Evolutionary conservation across 2,329 filamentous ascomycete species (phyloP).

Genomic region (Myriosclerotinia curreyana): DNA sequence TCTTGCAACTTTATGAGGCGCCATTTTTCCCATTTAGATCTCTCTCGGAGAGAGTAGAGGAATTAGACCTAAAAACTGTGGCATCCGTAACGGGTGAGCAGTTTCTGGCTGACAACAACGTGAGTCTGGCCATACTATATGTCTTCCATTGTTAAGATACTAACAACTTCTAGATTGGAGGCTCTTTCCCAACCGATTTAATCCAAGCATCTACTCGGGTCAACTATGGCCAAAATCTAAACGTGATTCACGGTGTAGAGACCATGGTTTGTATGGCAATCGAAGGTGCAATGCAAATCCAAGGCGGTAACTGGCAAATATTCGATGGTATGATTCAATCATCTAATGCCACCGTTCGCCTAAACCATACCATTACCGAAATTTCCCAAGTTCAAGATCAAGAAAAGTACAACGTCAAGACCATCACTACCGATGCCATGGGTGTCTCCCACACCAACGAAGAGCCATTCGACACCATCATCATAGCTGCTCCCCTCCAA

Average conservation of each 20-base stretch:
- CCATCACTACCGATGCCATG: constrained; percentile 25
- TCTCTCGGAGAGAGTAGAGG: constrained; percentile 63
- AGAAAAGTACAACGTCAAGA: constrained; percentile 48
- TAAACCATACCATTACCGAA: constrained; percentile 65
- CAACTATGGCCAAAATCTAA: constrained; percentile 89
- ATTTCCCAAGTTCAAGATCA: constrained; percentile 51
- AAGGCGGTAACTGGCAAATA: constrained; percentile 91
- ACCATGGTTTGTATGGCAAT: constrained; percentile 88
- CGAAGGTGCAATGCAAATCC: constrained; percentile 73
- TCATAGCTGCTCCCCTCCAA: constrained; percentile 82
- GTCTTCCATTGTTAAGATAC: neutral
- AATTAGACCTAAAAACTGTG: constrained; percentile 62
- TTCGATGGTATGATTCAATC: constrained; percentile 76
- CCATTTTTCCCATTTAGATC: constrained; percentile 83
- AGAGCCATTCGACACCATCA: constrained; percentile 67
- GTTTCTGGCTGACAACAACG: constrained; percentile 64
- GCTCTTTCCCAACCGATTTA: constrained; percentile 71
- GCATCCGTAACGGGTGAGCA: constrained; percentile 72
- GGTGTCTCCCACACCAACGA: constrained; percentile 24
- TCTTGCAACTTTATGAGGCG: constrained; percentile 74
- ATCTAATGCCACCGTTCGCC: constrained; percentile 57
- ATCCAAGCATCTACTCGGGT: constrained; percentile 89
- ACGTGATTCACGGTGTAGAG: constrained; percentile 82
- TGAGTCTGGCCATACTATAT: constrained; percentile 33
- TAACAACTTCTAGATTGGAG: constrained; percentile 51